Percentiles rank a stretch among this genome's conserved stretches.
phyloP scores from a whole-genome alignment of 1,139 yeast genomes.

The Trichomonascaceae sp. region DNA sequence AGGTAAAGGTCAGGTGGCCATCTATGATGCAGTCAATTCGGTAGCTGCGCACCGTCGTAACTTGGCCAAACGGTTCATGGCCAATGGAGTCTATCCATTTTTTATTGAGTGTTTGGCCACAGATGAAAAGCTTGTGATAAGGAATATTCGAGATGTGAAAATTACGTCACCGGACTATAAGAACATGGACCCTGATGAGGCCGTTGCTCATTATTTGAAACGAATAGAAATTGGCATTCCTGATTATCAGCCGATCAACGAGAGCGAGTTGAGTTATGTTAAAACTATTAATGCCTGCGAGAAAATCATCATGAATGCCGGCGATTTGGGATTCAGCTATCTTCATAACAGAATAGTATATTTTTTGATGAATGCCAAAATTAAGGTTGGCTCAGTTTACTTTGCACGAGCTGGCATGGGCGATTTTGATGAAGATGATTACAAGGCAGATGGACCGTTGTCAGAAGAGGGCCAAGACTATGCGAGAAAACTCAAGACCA shows the following conservation, averaged over 20 bases:
- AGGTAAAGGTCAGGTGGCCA: slow-evolving; percentile 86
- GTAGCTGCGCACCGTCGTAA: slow-evolving; percentile 59
- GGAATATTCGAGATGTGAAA: slow-evolving; percentile 78
- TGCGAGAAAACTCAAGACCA: slow-evolving; percentile 35
- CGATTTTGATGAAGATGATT: slow-evolving; percentile 25
- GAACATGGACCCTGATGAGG: slow-evolving; percentile 54
- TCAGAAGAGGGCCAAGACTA: slow-evolving; percentile 34
- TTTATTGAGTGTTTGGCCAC: slow-evolving; percentile 87
- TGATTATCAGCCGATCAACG: slow-evolving; percentile 44
- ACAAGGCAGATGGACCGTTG: slow-evolving; percentile 35
- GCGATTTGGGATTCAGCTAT: slow-evolving; percentile 65
- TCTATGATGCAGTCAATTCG: slow-evolving; percentile 93
- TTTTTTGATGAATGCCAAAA: slow-evolving; percentile 80
- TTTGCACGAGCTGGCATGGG: slow-evolving; percentile 58
- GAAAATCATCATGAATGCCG: slow-evolving; percentile 68
- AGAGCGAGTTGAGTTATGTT: slow-evolving; percentile 58
- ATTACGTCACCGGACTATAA: slow-evolving; percentile 79
- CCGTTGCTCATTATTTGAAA: slow-evolving; percentile 38
- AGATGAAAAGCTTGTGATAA: slow-evolving; percentile 59
- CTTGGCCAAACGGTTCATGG: slow-evolving; percentile 49
- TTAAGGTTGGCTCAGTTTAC: slow-evolving; percentile 78
- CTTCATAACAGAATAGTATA: slow-evolving; percentile 83
- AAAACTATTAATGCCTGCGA: slow-evolving; percentile 89
- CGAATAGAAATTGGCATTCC: slow-evolving; percentile 41
- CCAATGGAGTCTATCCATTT: slow-evolving; percentile 62